Conservation (phyloP, 1,284 basidiomycete genomes). For the Phellopilus nigrolimitatus region DNA sequence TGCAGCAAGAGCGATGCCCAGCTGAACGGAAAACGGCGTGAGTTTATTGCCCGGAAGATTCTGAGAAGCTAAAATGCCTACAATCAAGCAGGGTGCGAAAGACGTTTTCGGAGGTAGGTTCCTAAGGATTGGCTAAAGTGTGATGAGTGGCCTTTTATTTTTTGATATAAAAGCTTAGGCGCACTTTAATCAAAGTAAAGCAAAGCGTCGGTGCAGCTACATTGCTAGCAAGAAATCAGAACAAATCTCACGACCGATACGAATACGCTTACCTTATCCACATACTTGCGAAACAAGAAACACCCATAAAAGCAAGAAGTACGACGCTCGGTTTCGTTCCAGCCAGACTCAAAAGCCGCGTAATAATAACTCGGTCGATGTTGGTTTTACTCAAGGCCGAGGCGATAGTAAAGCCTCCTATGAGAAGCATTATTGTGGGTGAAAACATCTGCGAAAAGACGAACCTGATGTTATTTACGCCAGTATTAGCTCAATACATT, state of each 20-base stretch:
- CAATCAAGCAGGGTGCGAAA: slow-evolving; percentile 90
- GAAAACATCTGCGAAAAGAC: slow-evolving; percentile 81
- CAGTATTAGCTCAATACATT: slow-evolving; percentile 3
- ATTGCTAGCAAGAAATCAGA: slow-evolving; percentile 52
- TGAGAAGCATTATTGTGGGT: slow-evolving; percentile 94
- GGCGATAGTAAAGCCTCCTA: slow-evolving; percentile 98
- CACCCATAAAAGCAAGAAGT: slow-evolving; percentile 91
- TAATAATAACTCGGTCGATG: slow-evolving; percentile 92
- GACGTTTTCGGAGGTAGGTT: slow-evolving; percentile 85
- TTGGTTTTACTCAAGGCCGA: slow-evolving; percentile 97
- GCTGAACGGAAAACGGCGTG: slow-evolving; percentile 37
- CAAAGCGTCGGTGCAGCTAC: slow-evolving; percentile 97
- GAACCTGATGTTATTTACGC: too few species aligned
- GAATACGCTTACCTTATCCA: slow-evolving; percentile 78
- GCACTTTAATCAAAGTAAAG: slow-evolving; percentile 91
- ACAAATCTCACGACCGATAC: slow-evolving; percentile 31
- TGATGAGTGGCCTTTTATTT: slow-evolving; percentile 5
- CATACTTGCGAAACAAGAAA: slow-evolving; percentile 98
- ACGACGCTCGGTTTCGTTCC: slow-evolving; percentile 86
- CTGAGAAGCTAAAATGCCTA: slow-evolving; percentile 36
- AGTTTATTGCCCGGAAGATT: neutral
- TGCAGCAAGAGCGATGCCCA: slow-evolving; percentile 94
- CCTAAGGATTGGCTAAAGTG: slow-evolving; percentile 80
- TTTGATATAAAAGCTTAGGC: slow-evolving; percentile 27
- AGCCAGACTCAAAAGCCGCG: slow-evolving; percentile 86